These are phyloP conservation scores for Pseudocercospora cruenta DNA, from an alignment of 2,329 filamentous ascomycete species.

Conservation along the genomic window DNA sequence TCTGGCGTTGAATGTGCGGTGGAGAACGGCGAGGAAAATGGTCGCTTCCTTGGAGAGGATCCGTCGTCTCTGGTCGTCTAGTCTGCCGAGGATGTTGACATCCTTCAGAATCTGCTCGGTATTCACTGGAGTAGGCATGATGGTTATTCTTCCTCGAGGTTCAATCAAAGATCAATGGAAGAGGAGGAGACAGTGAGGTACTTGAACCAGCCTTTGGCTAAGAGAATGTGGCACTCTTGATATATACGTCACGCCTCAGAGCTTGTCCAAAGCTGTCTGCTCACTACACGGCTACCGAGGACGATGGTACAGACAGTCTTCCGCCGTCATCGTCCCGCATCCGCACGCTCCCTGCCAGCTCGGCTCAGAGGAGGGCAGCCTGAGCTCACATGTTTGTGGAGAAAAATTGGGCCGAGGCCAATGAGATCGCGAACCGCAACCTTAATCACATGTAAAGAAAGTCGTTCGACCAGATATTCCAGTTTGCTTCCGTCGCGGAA, in stretches of 20 bases:
- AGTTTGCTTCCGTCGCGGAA: constrained; percentile 7
- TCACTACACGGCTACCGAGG: constrained; percentile 21
- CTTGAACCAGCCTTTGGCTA: constrained; percentile 10
- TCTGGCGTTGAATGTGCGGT: constrained; percentile 89
- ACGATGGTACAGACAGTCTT: constrained; percentile 13
- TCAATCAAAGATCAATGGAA: not conserved
- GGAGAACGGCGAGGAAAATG: constrained; percentile 89
- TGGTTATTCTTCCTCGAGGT: constrained; percentile 13
- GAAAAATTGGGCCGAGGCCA: constrained; percentile 17
- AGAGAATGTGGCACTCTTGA: constrained; percentile 19
- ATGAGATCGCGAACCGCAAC: constrained; percentile 15
- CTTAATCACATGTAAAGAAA: constrained; percentile 18
- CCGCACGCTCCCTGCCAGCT: constrained; percentile 20
- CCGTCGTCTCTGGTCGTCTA: constrained; percentile 80
- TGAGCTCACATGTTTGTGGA: constrained; percentile 15
- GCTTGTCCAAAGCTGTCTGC: constrained; percentile 18
- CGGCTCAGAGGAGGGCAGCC: constrained; percentile 19
- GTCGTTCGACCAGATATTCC: constrained; percentile 7
- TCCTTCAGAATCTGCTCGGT: constrained; percentile 78
- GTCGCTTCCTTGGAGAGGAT: constrained; percentile 89
- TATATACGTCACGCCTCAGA: constrained; percentile 31
- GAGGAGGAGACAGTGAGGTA: constrained; percentile 13
- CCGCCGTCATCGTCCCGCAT: constrained; percentile 26
- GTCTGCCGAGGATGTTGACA: constrained; percentile 79
- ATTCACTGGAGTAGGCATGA: constrained; percentile 34